A percentile compares a stretch with the other conserved stretches of the same genome.
Conservation (phyloP, 352 stramenopile genomes). For the Phytophthora melonis region DNA sequence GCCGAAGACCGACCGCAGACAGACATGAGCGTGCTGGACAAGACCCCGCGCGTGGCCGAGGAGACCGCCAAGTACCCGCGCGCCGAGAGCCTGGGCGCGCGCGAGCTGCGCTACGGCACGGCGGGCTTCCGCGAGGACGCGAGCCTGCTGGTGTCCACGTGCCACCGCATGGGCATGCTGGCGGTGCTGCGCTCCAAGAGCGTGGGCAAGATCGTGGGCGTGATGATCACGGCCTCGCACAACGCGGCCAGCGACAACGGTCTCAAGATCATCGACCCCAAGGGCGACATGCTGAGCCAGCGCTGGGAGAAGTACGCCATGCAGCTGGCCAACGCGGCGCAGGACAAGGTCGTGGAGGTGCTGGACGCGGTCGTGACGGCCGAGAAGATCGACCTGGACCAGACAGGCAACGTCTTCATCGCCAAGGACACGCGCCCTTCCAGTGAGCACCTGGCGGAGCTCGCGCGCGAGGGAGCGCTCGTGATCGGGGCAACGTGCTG, state of each 20-base stretch:
- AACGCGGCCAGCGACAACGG: constrained; percentile 94
- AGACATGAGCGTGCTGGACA: constrained; percentile 72
- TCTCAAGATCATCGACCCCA: constrained; percentile 95
- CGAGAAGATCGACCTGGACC: constrained; percentile 87
- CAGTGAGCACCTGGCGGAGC: constrained; percentile 86
- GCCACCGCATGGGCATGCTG: constrained; percentile 94
- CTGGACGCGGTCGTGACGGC: constrained; percentile 72
- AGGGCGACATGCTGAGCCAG: constrained; percentile 93
- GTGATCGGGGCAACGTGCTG: constrained; percentile 90
- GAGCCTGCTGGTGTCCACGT: constrained; percentile 89
- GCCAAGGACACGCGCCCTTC: constrained; percentile 94
- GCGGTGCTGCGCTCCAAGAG: constrained; percentile 84
- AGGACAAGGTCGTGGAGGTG: constrained; percentile 88
- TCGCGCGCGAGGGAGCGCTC: constrained; percentile 90
- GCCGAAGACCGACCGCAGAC: constrained; percentile 9
- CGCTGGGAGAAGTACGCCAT: constrained; percentile 91
- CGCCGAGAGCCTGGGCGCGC: constrained; percentile 46
- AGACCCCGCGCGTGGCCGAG: constrained; percentile 83
- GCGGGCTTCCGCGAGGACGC: constrained; percentile 96
- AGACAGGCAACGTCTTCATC: constrained; percentile 89
- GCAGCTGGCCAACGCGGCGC: constrained; percentile 82
- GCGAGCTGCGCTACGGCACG: constrained; percentile 92
- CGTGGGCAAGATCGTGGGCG: constrained; percentile 84
- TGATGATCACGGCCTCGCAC: constrained; percentile 97
- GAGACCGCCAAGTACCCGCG: constrained; percentile 80